Base-by-base conservation (phyloP, 306 rosid species). In the Quillaja saponaria region DNA sequence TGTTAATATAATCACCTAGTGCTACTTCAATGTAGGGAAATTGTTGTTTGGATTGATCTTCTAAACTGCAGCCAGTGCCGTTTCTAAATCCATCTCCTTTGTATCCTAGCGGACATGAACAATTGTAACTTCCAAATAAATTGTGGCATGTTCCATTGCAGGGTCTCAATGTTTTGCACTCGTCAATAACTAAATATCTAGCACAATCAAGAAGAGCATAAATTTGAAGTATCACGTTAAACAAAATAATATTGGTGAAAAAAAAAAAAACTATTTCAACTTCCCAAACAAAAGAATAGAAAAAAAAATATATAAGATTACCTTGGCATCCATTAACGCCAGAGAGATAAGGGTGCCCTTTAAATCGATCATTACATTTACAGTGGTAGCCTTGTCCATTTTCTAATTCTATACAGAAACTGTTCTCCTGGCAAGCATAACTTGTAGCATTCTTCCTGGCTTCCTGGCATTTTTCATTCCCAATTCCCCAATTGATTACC, bases 401-500 rank as follows among this genome's bases (percentile, higher is more conserved):
- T 4, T 11, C 39, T 1, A 13, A 14, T 7, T 35, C 14, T 1
- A 7, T 0, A 49, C 67, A 72, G 0, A 0, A 0, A 8, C 59
- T 69, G 10, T 74, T 66, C 0, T 3, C 8, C 4, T 49, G 13
- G 38, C 80, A 73, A 3, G 67, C 10, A 38, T 44, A 61, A 20
- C 35, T 37, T 6, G 48, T 7, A 39, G 10, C 13, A n/a, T 15
- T 31, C 0, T n/a, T 14, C 1, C 8, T 0, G 13, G 61, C 77
- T 2, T 6, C 7, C 0, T 16, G 12, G 47, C 85, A 77, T 4
- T 62, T 53, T 7, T 21, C n/a, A 6, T 53, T 41, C 10, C 66
- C 66, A 47, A 77, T 39, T 8, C 63, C 48, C 86, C 86, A 81
- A 48, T 77, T 75, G 2, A 77, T 41, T 17, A 77, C 81, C 10